These are phyloP conservation scores for Alternaria consortialis DNA, from an alignment of 2,329 filamentous ascomycete species.

Conservation along the genomic window DNA sequence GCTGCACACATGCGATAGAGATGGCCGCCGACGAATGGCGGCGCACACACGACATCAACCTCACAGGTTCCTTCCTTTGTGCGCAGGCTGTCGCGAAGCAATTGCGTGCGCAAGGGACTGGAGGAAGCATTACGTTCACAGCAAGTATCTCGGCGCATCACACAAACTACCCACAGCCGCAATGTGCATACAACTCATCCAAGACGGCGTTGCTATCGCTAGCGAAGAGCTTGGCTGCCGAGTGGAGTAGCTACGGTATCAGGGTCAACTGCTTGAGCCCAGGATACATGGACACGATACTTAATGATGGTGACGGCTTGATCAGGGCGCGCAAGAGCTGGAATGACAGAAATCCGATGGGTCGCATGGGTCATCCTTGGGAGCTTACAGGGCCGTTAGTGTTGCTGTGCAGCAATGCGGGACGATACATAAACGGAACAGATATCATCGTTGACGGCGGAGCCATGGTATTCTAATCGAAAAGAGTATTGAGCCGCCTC, in stretches of 20 bases:
- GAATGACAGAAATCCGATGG: slow-evolving; percentile 68
- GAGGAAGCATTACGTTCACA: slow-evolving; percentile 71
- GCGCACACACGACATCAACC: slow-evolving; percentile 74
- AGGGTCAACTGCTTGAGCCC: slow-evolving; percentile 75
- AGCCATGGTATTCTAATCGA: slow-evolving; percentile 43
- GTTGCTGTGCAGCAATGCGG: slow-evolving; percentile 67
- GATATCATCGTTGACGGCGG: slow-evolving; percentile 72
- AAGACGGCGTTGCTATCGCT: slow-evolving; percentile 73
- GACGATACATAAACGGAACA: slow-evolving; percentile 73
- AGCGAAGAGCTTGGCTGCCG: slow-evolving; percentile 72
- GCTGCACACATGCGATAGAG: slow-evolving; percentile 67
- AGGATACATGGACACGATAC: slow-evolving; percentile 79
- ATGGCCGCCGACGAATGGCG: slow-evolving; percentile 68
- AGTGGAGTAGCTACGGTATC: slow-evolving; percentile 77
- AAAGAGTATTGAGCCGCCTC: not conserved
- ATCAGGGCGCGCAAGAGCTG: slow-evolving; percentile 64
- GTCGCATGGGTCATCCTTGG: slow-evolving; percentile 70
- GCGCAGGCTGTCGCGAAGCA: slow-evolving; percentile 69
- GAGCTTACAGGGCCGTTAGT: slow-evolving; percentile 71
- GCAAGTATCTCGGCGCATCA: slow-evolving; percentile 73
- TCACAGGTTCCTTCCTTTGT: slow-evolving; percentile 74
- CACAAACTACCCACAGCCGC: slow-evolving; percentile 77
- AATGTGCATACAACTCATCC: slow-evolving; percentile 75
- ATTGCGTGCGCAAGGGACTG: slow-evolving; percentile 50
- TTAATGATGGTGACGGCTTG: slow-evolving; percentile 72